A percentile compares a stretch with the other conserved stretches of the same genome.
phyloP scores from a whole-genome alignment of 2,329 filamentous ascomycete species.

The Septoria petroselini region DNA sequence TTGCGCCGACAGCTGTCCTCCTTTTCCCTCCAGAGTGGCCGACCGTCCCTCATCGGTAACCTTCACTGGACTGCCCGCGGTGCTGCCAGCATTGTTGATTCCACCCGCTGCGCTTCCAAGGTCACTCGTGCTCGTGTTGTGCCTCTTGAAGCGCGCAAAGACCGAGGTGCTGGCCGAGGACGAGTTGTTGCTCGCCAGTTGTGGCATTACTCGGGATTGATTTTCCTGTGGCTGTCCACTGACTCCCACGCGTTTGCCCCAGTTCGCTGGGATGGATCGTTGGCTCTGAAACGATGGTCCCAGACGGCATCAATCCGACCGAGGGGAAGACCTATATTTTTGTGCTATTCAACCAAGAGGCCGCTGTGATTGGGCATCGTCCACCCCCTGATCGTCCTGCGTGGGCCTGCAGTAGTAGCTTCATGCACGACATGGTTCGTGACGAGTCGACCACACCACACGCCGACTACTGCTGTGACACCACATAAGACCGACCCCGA shows the following conservation, averaged over 20 bases:
- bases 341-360: not conserved
- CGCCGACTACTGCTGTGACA: too few species aligned
- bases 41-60: too few species aligned
- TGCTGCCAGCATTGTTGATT: conserved; percentile 1
- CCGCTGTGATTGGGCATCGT: conserved; percentile 3
- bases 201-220: conserved; percentile 2
- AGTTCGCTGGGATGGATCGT: not conserved
- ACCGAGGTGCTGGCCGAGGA: conserved; percentile 7
- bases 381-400: not conserved
- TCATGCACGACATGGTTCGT: conserved; percentile 9
- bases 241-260: not conserved
- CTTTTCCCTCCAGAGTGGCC: conserved; percentile 5
- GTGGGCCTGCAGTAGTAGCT: conserved; percentile 4
- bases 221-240: not conserved
- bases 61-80: not conserved
- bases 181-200: not conserved
- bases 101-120: not conserved
- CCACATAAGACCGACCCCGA: too few species aligned
- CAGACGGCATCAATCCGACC: not conserved
- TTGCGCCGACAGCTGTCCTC: conserved; percentile 7
- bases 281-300: not conserved
- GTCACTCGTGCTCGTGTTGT: not conserved
- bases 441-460: not conserved
- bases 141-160: conserved; percentile 12
- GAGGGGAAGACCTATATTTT: not conserved